Percentiles rank a stretch among this genome's conserved stretches.
These are phyloP conservation scores for Cryptococcus amylolentus DNA, from an alignment of 1,284 basidiomycete genomes.

Conservation along the genomic window DNA sequence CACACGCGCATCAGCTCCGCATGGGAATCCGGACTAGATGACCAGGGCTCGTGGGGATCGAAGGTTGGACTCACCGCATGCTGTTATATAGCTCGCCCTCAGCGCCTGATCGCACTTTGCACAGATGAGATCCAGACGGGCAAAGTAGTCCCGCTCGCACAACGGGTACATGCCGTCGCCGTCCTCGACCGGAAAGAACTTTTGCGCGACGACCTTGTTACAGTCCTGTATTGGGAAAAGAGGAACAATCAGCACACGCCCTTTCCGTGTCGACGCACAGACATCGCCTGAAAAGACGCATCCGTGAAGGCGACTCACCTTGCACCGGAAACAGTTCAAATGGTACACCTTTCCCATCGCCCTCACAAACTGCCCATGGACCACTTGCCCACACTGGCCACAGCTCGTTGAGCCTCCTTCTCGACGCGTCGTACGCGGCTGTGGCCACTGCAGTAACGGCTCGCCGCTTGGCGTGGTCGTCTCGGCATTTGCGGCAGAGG, in stretches of 20 bases:
- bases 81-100: conserved; percentile 97
- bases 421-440: conserved; percentile 17
- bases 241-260: conserved; percentile 13
- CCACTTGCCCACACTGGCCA: conserved; percentile 46
- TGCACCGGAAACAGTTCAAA: conserved; percentile 94
- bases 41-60: neutral
- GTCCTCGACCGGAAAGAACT: conserved; percentile 94
- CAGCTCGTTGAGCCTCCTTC: conserved; percentile 31
- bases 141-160: conserved; percentile 98
- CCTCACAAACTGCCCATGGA: conserved; percentile 84
- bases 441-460: conserved; percentile 15
- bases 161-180: conserved; percentile 81
- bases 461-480: conserved; percentile 1
- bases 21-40: neutral
- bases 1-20: neutral
- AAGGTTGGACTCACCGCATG: conserved; percentile 72
- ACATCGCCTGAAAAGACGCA: neutral
- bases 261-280: neutral
- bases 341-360: conserved; percentile 94
- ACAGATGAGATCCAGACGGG: conserved; percentile 92
- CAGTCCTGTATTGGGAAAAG: conserved; percentile 67
- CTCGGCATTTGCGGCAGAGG: neutral
- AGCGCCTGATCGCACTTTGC: conserved; percentile 91
- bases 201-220: conserved; percentile 90
- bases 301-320: conserved; percentile 57